These are phyloP conservation scores for Colletotrichum eleusines DNA, from an alignment of 2,329 filamentous ascomycete species.

Conservation along the genomic window DNA sequence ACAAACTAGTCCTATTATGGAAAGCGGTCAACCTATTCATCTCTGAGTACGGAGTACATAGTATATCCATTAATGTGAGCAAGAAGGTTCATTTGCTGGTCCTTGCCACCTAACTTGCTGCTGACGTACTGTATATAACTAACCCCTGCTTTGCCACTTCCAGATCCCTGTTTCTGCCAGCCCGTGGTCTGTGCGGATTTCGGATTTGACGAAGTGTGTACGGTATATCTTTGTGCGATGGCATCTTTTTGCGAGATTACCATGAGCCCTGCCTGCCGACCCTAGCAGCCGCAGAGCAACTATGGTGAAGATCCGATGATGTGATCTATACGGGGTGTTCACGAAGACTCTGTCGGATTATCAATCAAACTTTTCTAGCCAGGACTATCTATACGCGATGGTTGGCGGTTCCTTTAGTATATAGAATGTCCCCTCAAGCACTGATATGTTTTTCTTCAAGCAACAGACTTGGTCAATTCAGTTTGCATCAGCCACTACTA, in stretches of 20 bases:
- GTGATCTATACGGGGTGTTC: not conserved
- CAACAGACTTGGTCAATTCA: not conserved
- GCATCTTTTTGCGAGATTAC: slow-evolving; percentile 4
- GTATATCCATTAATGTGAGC: too few relatives aligned
- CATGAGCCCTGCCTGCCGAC: not conserved
- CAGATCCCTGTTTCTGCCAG: too few relatives aligned
- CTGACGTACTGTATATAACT: too few relatives aligned
- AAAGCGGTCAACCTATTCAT: too few relatives aligned
- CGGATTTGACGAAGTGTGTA: too few relatives aligned
- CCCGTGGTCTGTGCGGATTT: too few relatives aligned
- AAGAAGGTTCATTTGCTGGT: too few relatives aligned
- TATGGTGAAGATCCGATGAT: not conserved
- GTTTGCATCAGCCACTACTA: not conserved
- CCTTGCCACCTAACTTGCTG: too few relatives aligned
- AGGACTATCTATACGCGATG: not conserved
- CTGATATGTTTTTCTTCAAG: not conserved
- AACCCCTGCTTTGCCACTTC: too few relatives aligned
- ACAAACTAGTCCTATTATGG: too few relatives aligned
- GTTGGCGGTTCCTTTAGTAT: not conserved
- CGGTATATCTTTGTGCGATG: too few relatives aligned
- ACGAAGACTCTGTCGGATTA: not conserved
- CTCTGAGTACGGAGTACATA: too few relatives aligned
- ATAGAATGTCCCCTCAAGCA: not conserved
- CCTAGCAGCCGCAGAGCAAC: not conserved
- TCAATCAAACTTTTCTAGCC: not conserved